Base-by-base conservation (phyloP, 306 rosid species). In the Vicia faba region DNA sequence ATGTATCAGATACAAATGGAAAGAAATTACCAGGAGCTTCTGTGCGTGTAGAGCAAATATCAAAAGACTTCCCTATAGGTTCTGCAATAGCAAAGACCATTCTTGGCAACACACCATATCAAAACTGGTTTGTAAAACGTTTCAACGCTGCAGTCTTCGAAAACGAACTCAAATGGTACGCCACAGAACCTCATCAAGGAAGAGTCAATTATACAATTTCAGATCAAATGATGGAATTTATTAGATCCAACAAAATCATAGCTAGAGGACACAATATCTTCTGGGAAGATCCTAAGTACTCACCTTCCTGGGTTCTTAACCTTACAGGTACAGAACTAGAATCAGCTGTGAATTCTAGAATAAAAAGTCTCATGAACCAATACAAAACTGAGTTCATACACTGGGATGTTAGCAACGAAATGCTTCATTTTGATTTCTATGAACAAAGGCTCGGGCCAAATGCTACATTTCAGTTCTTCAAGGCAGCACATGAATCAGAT, bases 381-480 rank as follows among this genome's bases (percentile, higher is more conserved):
- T 92, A 92, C 80, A 89, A 16, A 64, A 89, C 83, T 23, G 95
- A 92, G 55, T 88, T 93, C 82, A 49, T 89, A 40, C 98, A 89
- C 54, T 93, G 96, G 97, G 98, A 93, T 76, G 87, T 93, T 8
- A 93, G 91, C 86, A 89, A 93, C 48, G 98, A 93, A 77, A 88
- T 89, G 98, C 97, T 89, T 70, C 98, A 92, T 71, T 92, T 87
- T 39, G 91, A 92, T 76, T 92, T 92, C 85, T 92, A 92, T 31
- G 98, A 89, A 75, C 54, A 88, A 58, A 56, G 76, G 36, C 96
- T 93, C 31, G 93, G 96, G 29, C 82, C 82, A 16, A 53, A 86
- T 55, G 96, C 98, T 62, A 74, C 96, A 1, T 64, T 83, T 46
- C 79, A 80, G 49, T 84, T 93, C 72, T 89, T 81, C 45, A 64